Conservation (phyloP, 768 basidiomycete genomes). For the Cystoderma amianthinum region DNA sequence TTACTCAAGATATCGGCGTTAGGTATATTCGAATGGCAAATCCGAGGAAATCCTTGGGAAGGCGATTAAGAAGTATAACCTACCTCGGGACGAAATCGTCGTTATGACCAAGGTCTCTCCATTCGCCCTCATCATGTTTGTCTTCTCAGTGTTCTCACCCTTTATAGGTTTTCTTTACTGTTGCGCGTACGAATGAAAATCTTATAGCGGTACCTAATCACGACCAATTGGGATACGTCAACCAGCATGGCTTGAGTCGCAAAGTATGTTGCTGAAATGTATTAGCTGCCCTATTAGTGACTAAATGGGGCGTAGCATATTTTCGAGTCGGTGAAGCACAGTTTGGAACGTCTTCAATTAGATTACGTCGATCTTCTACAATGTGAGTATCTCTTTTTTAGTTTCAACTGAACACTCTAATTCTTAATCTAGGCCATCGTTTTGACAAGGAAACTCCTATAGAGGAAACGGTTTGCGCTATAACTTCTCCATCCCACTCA, state of each 20-base stretch:
- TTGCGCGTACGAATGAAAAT: conserved; percentile 15
- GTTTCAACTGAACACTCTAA: neutral
- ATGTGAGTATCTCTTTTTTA: conserved; percentile 26
- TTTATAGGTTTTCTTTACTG: conserved; percentile 31
- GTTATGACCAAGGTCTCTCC: conserved; percentile 59
- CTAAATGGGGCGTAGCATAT: conserved; percentile 43
- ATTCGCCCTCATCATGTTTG: neutral
- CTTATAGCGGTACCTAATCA: conserved; percentile 7
- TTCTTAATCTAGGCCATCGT: conserved; percentile 32
- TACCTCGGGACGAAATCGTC: conserved; percentile 73
- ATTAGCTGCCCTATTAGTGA: too few species aligned
- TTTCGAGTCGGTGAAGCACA: conserved; percentile 59
- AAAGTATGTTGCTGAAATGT: conserved; percentile 21
- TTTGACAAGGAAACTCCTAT: conserved; percentile 55
- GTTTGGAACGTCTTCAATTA: conserved; percentile 59
- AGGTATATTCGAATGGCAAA: conserved; percentile 61
- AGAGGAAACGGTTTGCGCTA: conserved; percentile 38
- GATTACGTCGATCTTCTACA: conserved; percentile 77
- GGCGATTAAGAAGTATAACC: conserved; percentile 56
- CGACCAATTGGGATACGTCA: conserved; percentile 44
- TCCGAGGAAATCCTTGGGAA: conserved; percentile 67
- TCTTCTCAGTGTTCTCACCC: too few species aligned
- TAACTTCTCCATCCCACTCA: neutral
- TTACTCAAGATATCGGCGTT: neutral
- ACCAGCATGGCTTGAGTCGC: conserved; percentile 38